These are phyloP conservation scores for Diaporthe destruens DNA, from an alignment of 2,329 filamentous ascomycete genomes.

Conservation along the genomic window DNA sequence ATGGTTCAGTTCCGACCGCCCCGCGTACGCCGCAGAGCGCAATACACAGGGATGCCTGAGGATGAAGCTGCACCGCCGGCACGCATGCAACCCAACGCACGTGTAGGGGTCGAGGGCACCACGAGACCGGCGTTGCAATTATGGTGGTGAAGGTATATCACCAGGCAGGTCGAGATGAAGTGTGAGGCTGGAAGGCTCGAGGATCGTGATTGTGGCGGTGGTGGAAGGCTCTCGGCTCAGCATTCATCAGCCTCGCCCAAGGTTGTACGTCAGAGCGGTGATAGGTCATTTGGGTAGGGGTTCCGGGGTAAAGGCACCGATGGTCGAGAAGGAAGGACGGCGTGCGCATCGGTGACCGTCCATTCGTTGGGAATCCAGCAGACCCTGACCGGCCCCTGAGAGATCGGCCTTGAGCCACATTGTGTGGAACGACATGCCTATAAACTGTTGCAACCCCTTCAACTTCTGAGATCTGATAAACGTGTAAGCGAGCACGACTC, in stretches of 20 bases:
- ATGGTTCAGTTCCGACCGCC: not conserved
- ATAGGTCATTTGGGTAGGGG: conserved; percentile 10
- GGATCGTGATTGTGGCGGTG: conserved; percentile 20
- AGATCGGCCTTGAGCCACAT: conserved; percentile 22
- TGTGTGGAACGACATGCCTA: conserved; percentile 5
- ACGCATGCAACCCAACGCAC: conserved; percentile 1
- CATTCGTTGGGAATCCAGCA: conserved; percentile 29
- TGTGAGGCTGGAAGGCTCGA: conserved; percentile 27
- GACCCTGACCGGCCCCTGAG: conserved; percentile 11
- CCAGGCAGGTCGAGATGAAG: not conserved
- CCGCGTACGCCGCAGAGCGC: not conserved
- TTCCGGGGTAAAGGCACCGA: conserved; percentile 16
- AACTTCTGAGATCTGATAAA: conserved; percentile 32
- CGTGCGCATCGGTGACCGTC: conserved; percentile 18
- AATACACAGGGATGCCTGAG: not conserved
- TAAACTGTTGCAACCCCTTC: conserved; percentile 21
- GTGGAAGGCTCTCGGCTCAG: conserved; percentile 4
- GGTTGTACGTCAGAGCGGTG: conserved; percentile 23
- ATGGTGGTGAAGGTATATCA: not conserved
- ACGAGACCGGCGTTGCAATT: not conserved
- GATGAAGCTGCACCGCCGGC: not conserved
- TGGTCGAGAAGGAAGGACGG: conserved; percentile 17
- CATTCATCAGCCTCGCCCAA: conserved; percentile 27
- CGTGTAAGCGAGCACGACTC: conserved; percentile 19
- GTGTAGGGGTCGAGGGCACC: conserved; percentile 2